Evolutionary conservation across 148 eudicot genomes (phyloP).

Genomic region (Tetragonia tetragonoides): DNA sequence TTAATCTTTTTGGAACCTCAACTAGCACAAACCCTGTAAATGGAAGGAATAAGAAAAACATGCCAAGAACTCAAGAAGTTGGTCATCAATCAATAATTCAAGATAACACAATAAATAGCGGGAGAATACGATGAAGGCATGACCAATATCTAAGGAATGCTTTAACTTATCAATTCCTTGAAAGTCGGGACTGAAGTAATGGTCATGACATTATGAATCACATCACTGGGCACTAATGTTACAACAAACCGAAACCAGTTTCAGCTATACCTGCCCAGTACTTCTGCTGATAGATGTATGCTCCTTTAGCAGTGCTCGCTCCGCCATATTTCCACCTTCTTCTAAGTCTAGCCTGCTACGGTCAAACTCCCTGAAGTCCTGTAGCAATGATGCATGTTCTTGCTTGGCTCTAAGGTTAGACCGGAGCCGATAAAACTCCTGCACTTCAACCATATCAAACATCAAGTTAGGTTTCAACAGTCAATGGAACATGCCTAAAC

Average conservation of each 20-base stretch:
- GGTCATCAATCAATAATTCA: too few species aligned
- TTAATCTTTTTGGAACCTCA: too few species aligned
- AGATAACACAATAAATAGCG: too few species aligned
- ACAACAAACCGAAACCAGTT: background rate
- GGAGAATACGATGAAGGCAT: too few species aligned
- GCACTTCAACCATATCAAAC: conserved; percentile 33
- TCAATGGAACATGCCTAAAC: background rate
- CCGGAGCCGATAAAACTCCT: conserved; percentile 91
- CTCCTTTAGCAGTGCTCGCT: conserved; percentile 73
- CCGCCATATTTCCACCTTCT: conserved; percentile 66
- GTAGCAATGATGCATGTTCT: conserved; percentile 89
- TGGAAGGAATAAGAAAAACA: too few species aligned
- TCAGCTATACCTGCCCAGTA: conserved; percentile 68
- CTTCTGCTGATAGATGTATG: conserved; percentile 73
- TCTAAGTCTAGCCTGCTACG: conserved; percentile 80
- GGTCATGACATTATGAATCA: background rate
- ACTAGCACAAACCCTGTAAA: too few species aligned
- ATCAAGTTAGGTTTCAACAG: conserved; percentile 27
- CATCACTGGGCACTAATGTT: background rate
- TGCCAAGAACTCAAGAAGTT: too few species aligned
- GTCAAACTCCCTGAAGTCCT: conserved; percentile 93
- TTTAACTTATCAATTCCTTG: background rate
- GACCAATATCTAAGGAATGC: too few species aligned
- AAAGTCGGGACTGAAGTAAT: background rate
- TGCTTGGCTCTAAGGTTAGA: conserved; percentile 89